Conservation (phyloP, 306 rosid species). For the Rosa rugosa region DNA sequence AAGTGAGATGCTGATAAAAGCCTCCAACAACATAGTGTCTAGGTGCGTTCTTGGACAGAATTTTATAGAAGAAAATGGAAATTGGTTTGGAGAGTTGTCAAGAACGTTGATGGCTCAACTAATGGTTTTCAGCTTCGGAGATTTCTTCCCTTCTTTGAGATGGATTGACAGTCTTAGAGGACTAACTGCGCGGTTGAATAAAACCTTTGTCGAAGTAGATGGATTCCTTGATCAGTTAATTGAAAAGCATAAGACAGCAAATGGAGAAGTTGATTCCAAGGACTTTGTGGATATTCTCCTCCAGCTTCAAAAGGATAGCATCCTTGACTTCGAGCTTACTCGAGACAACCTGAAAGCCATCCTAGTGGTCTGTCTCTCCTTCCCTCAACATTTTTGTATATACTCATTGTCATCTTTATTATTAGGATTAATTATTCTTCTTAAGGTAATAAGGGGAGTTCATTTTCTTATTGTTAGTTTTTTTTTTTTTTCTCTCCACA, state of each 20-base stretch:
- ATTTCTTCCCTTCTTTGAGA: neutral
- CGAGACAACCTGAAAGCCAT: neutral
- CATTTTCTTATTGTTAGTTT: neutral
- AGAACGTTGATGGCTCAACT: neutral
- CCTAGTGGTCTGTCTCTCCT: neutral
- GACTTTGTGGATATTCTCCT: neutral
- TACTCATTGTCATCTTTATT: neutral
- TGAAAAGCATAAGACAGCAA: neutral
- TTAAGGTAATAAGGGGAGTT: neutral
- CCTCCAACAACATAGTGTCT: neutral
- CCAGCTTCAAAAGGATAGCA: neutral
- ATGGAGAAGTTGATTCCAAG: neutral
- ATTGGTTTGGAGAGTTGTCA: slow-evolving; percentile 2
- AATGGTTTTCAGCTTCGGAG: neutral
- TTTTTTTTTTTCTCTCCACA: neutral
- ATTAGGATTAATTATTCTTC: neutral
- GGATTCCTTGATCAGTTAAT: neutral
- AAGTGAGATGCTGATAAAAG: neutral
- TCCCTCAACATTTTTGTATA: neutral
- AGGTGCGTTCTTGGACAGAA: neutral
- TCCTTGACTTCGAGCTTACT: neutral
- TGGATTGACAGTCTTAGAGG: neutral
- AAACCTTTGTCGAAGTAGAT: neutral
- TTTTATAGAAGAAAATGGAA: neutral
- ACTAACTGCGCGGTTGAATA: neutral